Conservation (phyloP, 306 rosid genomes). For the Clitoria ternatea region DNA sequence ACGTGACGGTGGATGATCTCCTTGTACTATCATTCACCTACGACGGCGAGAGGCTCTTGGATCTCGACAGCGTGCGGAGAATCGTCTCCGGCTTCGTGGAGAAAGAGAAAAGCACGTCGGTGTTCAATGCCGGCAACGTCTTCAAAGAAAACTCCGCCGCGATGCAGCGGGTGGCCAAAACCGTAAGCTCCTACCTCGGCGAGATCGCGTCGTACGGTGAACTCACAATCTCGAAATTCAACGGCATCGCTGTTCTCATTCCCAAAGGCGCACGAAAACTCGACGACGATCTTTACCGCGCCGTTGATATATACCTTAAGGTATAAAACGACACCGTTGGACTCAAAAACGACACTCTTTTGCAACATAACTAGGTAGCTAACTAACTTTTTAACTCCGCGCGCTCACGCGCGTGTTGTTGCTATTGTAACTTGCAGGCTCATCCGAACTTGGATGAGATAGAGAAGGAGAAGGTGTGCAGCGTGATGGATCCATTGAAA, state of each 20-base stretch:
- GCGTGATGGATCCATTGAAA: constrained; percentile 77
- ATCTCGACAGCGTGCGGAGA: constrained; percentile 67
- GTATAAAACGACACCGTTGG: constrained; percentile 13
- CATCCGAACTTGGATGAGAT: constrained; percentile 81
- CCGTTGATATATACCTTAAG: constrained; percentile 76
- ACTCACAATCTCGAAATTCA: constrained; percentile 66
- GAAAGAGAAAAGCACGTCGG: constrained; percentile 62
- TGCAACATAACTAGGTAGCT: not conserved
- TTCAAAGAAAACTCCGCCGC: constrained; percentile 48
- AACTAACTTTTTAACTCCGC: not conserved
- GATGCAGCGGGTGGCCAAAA: constrained; percentile 60
- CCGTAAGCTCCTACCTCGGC: constrained; percentile 49
- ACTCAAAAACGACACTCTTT: not conserved
- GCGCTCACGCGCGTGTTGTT: not conserved
- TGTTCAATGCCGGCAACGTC: constrained; percentile 52
- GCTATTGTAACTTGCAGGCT: no score
- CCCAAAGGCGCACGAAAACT: constrained; percentile 63
- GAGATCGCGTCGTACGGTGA: constrained; percentile 58
- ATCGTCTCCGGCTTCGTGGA: constrained; percentile 63
- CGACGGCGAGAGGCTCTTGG: constrained; percentile 81
- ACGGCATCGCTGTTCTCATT: constrained; percentile 56
- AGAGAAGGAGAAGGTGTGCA: constrained; percentile 82
- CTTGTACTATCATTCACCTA: constrained; percentile 62
- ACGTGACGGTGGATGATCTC: constrained; percentile 70
- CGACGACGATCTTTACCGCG: constrained; percentile 80